Conservation (phyloP, 257 asterid species). For the Nicotiana benthamiana region DNA sequence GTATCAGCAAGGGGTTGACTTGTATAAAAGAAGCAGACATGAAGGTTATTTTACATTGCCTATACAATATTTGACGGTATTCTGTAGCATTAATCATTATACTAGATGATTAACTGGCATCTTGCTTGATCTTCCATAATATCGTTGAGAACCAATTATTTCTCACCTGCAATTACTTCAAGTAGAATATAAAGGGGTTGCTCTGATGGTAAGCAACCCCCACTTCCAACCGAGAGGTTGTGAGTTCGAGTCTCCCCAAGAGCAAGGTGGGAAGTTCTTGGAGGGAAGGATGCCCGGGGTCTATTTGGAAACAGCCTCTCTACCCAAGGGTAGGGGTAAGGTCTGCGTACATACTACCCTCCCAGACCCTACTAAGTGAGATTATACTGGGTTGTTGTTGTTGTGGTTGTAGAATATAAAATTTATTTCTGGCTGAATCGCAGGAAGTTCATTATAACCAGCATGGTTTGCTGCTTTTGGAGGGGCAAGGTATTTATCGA, state of each 20-base stretch:
- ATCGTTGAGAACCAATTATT: background rate
- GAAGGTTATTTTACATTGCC: background rate
- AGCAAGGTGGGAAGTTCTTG: no score
- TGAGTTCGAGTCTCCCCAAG: no score
- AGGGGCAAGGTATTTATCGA: conserved; percentile 94
- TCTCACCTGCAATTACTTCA: background rate
- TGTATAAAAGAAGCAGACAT: background rate
- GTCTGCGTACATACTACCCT: no score
- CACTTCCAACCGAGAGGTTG: no score
- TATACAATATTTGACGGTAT: background rate
- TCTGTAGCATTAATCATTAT: background rate
- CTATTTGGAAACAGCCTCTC: no score
- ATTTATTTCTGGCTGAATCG: conserved; percentile 16
- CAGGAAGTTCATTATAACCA: conserved; percentile 97
- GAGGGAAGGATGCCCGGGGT: no score
- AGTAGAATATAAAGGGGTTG: no score
- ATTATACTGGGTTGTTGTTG: no score
- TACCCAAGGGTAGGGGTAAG: no score
- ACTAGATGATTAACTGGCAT: background rate
- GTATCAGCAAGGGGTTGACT: background rate
- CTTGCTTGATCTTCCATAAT: background rate
- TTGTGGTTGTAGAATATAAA: no score
- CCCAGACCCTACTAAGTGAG: no score
- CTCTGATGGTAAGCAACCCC: no score
- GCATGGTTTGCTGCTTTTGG: conserved; percentile 88